Conservation (phyloP, 2,329 filamentous ascomycete species). For the Nemania abortiva region DNA sequence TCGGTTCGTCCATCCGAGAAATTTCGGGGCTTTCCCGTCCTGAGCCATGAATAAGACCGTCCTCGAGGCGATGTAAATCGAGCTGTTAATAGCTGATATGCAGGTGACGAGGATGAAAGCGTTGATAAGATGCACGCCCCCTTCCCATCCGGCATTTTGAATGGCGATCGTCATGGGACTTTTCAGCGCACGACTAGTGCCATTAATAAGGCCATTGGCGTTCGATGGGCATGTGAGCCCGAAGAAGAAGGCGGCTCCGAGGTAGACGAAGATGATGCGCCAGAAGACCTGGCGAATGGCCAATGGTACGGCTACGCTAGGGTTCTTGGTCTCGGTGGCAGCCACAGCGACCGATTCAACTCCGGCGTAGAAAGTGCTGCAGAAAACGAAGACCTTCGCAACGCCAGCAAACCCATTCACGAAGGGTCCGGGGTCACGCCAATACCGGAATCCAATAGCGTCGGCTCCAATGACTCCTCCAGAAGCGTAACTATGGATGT, state of each 20-base stretch:
- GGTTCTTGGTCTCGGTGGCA: conserved; percentile 71
- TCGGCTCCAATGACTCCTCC: conserved; percentile 74
- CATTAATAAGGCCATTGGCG: conserved; percentile 71
- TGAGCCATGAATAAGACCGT: conserved; percentile 83
- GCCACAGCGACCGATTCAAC: conserved; percentile 70
- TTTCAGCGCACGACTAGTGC: conserved; percentile 71
- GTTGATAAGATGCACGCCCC: conserved; percentile 81
- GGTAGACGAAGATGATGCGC: conserved; percentile 72
- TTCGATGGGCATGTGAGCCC: conserved; percentile 80
- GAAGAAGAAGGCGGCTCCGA: conserved; percentile 80
- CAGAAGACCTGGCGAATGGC: conserved; percentile 72
- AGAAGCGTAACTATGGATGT: conserved; percentile 66
- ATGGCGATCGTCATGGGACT: conserved; percentile 81
- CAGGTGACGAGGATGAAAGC: conserved; percentile 81
- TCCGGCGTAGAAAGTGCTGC: conserved; percentile 77
- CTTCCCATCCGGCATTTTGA: conserved; percentile 78
- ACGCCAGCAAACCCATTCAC: conserved; percentile 75
- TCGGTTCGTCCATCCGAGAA: conserved; percentile 75
- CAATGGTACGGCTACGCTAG: conserved; percentile 65
- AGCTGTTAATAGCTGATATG: conserved; percentile 77
- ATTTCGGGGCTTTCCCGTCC: conserved; percentile 75
- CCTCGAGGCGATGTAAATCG: conserved; percentile 81
- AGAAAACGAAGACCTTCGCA: conserved; percentile 75
- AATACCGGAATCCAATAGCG: conserved; percentile 76
- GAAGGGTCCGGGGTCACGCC: conserved; percentile 78